Base-by-base conservation (phyloP, 2,329 filamentous ascomycete genomes). In the Colletotrichum tropicale region DNA sequence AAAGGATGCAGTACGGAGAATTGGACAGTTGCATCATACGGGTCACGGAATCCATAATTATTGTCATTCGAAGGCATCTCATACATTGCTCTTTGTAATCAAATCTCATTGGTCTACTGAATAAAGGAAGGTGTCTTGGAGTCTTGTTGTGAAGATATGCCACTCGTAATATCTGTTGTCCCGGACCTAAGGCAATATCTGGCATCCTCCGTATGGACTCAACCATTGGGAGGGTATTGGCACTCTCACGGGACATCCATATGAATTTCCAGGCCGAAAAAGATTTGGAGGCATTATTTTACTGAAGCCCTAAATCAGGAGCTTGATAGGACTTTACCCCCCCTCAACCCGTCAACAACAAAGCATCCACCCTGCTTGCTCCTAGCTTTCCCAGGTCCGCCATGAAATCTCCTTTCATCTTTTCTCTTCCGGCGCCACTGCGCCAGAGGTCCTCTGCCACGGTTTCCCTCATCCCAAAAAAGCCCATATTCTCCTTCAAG, bases 181-280 rank as follows among this genome's bases (percentile, higher is more conserved):
- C 43, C 18, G 3, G 10, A 8, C 3, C 10, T 21, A 12, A 1
- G 43, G 6, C 10, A 48, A 8, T 7, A 13, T 9, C n/a, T 21
- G 10, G n/a, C 43, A 21, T 48, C 2, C 5, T 21, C 2, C n/a
- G n/a, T 21, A 12, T n/a, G 18, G 18, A 21, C 9, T 4, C 18
- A 12, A 48, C 3, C 43, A 13, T 4, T 21, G 43, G n/a, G n/a
- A 18, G 43, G 9, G 10, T 1, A 5, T n/a, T 0, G 3, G 9
- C 3, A n/a, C 6, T 6, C 8, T n/a, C 9, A 43, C 9, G 18
- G 18, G 5, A 43, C 38, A 3, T n/a, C 38, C 5, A 43, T 12
- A 9, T 43, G 18, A 12, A 3, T 6, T 43, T 43, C 5, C 38
- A 43, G 9, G 12, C 18, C 8, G 38, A 10, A 12, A 9, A 43